These are phyloP conservation scores for Fusarium tuaranense DNA, from an alignment of 2,329 filamentous ascomycete genomes.

Conservation along the genomic window DNA sequence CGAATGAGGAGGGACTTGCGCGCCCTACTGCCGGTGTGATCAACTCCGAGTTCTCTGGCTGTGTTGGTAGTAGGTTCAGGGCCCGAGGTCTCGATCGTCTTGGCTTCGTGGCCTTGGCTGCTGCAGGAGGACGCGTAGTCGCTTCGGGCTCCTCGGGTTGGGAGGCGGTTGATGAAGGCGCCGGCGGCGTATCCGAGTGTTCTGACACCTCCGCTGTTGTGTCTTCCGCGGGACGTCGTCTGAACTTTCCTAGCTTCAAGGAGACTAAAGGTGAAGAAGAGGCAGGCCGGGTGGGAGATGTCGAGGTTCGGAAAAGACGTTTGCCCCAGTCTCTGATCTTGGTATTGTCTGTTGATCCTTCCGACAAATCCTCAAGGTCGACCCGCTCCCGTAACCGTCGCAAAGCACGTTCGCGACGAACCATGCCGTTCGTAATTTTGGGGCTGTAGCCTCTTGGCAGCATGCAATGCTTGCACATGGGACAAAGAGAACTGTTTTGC, in stretches of 20 bases:
- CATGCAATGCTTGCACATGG: conserved; percentile 88
- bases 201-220: conserved; percentile 10
- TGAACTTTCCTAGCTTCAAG: conserved; percentile 33
- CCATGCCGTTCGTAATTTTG: conserved; percentile 86
- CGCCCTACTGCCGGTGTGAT: conserved; percentile 47
- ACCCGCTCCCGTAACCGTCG: conserved; percentile 69
- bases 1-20: conserved; percentile 57
- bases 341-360: conserved; percentile 47
- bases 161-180: conserved; percentile 16
- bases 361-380: conserved; percentile 54
- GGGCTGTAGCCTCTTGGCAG: conserved; percentile 77
- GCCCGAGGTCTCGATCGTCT: conserved; percentile 46
- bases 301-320: conserved; percentile 48
- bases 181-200: conserved; percentile 5
- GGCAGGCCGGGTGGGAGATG: conserved; percentile 23
- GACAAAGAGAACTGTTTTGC: conserved; percentile 86
- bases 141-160: conserved; percentile 24
- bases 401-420: conserved; percentile 80
- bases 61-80: conserved; percentile 52
- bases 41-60: conserved; percentile 51
- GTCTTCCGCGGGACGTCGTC: conserved; percentile 19
- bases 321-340: conserved; percentile 53
- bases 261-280: conserved; percentile 46
- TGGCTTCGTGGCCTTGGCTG: conserved; percentile 35
- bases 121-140: conserved; percentile 23